Conservation (phyloP, 306 rosid species). For the Carpinus fangiana region DNA sequence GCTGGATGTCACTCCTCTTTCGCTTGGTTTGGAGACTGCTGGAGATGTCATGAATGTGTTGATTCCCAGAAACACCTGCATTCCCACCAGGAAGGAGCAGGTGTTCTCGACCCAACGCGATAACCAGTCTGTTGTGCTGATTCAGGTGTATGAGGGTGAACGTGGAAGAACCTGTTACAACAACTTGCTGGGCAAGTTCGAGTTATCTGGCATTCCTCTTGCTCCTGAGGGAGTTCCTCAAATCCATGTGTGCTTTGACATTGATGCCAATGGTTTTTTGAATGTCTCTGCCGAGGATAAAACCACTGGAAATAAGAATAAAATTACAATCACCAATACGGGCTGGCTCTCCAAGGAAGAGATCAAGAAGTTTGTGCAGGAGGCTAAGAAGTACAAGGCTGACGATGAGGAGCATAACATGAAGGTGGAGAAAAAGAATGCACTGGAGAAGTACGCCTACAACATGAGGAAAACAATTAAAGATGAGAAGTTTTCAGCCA, state of each 20-base stretch:
- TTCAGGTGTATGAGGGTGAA: conserved; percentile 55
- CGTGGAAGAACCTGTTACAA: conserved; percentile 45
- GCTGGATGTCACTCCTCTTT: background rate
- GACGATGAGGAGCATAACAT: conserved; percentile 56
- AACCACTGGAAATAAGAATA: conserved; percentile 47
- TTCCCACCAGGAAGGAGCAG: background rate
- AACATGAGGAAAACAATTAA: conserved; percentile 57
- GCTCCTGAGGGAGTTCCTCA: conserved; percentile 53
- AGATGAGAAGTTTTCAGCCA: conserved; percentile 50
- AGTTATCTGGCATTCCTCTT: conserved; percentile 48
- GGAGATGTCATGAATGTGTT: background rate
- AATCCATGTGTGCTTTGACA: conserved; percentile 40
- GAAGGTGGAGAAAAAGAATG: conserved; percentile 51
- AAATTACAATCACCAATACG: conserved; percentile 53
- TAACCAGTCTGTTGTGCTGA: conserved; percentile 8
- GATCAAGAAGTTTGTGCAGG: conserved; percentile 52
- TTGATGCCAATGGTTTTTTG: conserved; percentile 47
- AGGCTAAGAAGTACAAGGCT: conserved; percentile 47
- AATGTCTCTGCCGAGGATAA: conserved; percentile 55
- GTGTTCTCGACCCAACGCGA: conserved; percentile 41
- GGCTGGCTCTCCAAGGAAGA: conserved; percentile 50
- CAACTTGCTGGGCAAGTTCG: conserved; percentile 52
- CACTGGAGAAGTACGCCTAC: conserved; percentile 47
- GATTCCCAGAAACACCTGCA: background rate
- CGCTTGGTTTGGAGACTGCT: background rate